phyloP scores from a whole-genome alignment of 192 early-diverging fungal genomes.

The Gaertneriomyces sp. region DNA sequence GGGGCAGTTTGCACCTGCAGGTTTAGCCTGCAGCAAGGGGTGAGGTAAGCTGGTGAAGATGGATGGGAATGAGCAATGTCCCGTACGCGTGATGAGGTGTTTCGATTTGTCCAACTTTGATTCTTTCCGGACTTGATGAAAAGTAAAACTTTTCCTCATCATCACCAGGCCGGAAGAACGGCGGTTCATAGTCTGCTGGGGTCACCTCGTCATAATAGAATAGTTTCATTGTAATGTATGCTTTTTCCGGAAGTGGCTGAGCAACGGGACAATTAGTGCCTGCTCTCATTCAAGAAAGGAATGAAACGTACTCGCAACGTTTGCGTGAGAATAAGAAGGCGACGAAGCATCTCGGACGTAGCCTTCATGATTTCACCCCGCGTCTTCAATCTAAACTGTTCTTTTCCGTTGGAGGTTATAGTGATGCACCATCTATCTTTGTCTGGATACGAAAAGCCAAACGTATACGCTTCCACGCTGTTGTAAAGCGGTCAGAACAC shows the following conservation, averaged over 20 bases:
- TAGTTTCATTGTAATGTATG: conserved; percentile 46
- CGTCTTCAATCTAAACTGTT: conserved; percentile 18
- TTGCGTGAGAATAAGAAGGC: conserved; percentile 49
- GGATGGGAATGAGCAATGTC: neutral
- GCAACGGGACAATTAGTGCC: neutral
- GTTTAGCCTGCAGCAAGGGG: conserved; percentile 3
- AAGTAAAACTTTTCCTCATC: conserved; percentile 37
- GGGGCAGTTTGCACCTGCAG: conserved; percentile 23
- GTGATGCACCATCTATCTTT: conserved; percentile 32
- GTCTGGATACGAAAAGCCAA: conserved; percentile 44
- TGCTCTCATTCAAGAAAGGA: neutral
- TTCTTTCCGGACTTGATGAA: conserved; percentile 29
- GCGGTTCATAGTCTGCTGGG: conserved; percentile 54
- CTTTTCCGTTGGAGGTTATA: conserved; percentile 26
- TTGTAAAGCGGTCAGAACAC: neutral
- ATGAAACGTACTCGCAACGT: conserved; percentile 36
- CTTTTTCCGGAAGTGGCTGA: conserved; percentile 39
- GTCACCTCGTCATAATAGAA: conserved; percentile 55
- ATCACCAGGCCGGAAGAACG: conserved; percentile 37
- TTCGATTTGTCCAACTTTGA: conserved; percentile 41
- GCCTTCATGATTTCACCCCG: conserved; percentile 38
- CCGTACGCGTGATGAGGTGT: conserved; percentile 43
- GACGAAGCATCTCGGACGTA: conserved; percentile 36
- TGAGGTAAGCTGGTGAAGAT: neutral
- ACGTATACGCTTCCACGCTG: conserved; percentile 52